Base-by-base conservation (phyloP, 139 green algal genomes). In the Picochlorum sp. region DNA sequence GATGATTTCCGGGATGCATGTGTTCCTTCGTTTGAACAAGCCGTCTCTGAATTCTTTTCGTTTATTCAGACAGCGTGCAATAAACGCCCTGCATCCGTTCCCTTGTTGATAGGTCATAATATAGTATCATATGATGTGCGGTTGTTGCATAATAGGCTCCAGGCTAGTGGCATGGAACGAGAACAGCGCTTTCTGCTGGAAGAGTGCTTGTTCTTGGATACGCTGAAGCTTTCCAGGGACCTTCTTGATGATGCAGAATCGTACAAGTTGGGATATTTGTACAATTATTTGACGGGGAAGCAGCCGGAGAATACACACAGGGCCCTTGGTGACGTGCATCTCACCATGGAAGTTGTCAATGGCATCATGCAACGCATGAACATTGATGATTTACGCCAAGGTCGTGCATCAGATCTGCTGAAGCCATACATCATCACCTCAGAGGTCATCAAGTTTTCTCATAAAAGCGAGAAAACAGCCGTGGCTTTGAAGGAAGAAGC, bases 201-300 rank as follows among this genome's bases (percentile, higher is more conserved):
- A 26, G 76, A 57, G 47, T 49, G 41, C 8, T 41, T 41, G 31
- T 75, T 81, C 20, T 28, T 85, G 26, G 82, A 88, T 65, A 82
- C 79, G 3, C 16, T 77, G 21, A 9, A 37, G 15, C 59, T 86
- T 7, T 18, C 60, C 7, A 66, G 24, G 41, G 15, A 45, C n/a
- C 11, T 66, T 65, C 44, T 37, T 2, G 38, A 38, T 49, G 18
- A 16, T 23, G 14, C 23, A 4, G 4, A 28, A 8, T 41, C 55
- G 26, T 41, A 20, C 14, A 63, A 30, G 11, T 45, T 77, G 44
- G 15, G 4, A 2, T n/a, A 9, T 9, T 34, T 77, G 20, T 64
- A 56, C 14, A 2, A 28, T 5, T 34, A 24, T 30, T 77, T 66
- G 10, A 45, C 49, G 31, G 67, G 64, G 23, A 20, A 38, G 9